These are phyloP conservation scores for Gentiana dahurica DNA, from an alignment of 257 asterid genomes.

Conservation along the genomic window DNA sequence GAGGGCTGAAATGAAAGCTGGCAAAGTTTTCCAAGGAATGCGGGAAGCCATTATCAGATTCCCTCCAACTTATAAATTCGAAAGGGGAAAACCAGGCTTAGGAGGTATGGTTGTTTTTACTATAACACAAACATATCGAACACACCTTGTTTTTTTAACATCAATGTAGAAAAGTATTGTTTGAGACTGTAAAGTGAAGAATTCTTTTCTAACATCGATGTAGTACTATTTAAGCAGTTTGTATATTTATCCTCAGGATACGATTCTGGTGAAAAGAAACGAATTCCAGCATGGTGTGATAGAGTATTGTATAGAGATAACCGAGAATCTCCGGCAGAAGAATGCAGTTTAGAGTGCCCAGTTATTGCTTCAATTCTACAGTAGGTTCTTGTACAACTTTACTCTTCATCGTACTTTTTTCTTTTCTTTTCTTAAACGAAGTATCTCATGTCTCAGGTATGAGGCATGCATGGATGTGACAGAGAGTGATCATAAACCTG, in stretches of 20 bases:
- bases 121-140: background rate
- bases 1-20: slow-evolving; percentile 86
- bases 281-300: slow-evolving; percentile 99
- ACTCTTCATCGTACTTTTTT: background rate
- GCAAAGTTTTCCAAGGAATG: slow-evolving; percentile 96
- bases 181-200: too few species aligned
- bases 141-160: too few species aligned
- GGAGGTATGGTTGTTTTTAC: slow-evolving; percentile 46
- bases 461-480: slow-evolving; percentile 93
- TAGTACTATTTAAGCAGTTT: background rate
- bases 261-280: slow-evolving; percentile 96
- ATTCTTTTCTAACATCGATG: too few species aligned
- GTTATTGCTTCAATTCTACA: slow-evolving; percentile 66
- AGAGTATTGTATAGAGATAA: slow-evolving; percentile 78
- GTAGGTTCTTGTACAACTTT: slow-evolving; percentile 34
- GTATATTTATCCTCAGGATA: slow-evolving; percentile 40
- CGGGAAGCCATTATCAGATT: slow-evolving; percentile 85
- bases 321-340: slow-evolving; percentile 38
- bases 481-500: slow-evolving; percentile 96
- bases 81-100: slow-evolving; percentile 80
- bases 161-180: too few species aligned
- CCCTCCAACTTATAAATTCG: slow-evolving; percentile 97
- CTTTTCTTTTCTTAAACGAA: background rate
- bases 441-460: slow-evolving; percentile 32
- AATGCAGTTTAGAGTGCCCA: slow-evolving; percentile 80